Evolutionary conservation across 331 rosid genomes (phyloP), one percentile per base, ranked within the genome.

Genomic region (Saraca asoca): DNA sequence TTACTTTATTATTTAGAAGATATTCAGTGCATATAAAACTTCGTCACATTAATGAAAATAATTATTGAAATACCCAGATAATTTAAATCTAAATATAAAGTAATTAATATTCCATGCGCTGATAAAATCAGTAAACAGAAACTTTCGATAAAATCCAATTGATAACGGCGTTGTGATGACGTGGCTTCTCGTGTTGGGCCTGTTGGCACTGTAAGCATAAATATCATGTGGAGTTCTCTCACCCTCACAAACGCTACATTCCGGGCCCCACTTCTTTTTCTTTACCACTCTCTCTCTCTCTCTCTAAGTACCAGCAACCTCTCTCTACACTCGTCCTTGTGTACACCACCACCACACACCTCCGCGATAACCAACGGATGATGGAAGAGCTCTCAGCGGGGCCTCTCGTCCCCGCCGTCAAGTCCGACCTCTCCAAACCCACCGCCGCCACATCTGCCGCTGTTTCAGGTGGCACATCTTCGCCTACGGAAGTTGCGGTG

Each of bases 341-440:
- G 24, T 15, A 6, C 34, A 14, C 44, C 62, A 12, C 69, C 43
- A 16, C 68, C 72, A 18, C 31, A 48, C 61, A 37, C 10, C 72
- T 61, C 63, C 37, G 15, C 48, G 64, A 66, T 51, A 64, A 24
- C 15, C 55, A n/a, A 33, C 31, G 3, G 31, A 24, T 24, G n/a
- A 81, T 82, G 86, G 86, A 78, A 19, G 79, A 75, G 7, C 67
- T 67, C 64, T 78, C 86, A 15, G 76, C 69, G 54, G 86, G 83
- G 73, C 83, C 86, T 39, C 55, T 82, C 0, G 86, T 82, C 63
- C 86, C 86, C 62, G 86, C 83, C 62, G 74, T 78, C 5, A 82
- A 75, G 48, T 64, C 86, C 11, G 81, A 71, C 6, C 46, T 8
- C 0, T 41, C 76, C 0, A 75, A 68, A 50, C 46, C 57, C 0